Base-by-base conservation (phyloP, 257 asterid species). In the Ballota nigra region DNA sequence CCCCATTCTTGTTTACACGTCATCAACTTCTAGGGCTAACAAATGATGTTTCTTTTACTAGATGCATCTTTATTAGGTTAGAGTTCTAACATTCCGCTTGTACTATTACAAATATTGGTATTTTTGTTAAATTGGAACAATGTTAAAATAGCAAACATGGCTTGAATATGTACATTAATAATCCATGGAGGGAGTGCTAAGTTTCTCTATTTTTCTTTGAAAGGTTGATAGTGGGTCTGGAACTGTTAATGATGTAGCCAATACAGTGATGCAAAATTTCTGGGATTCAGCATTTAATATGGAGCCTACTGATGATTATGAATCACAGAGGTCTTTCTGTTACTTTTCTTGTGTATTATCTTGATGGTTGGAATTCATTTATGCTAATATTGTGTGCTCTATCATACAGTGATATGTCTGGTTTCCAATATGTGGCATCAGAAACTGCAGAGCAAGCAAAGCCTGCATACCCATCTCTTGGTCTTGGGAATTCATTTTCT, bases 211-310 rank as follows among this genome's bases (percentile, higher is more conserved):
- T 52, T 76, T 74, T 64, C 5, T 75, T 64, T 73, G 36, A 72
- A 72, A 93, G 97, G 98, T 86, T 66, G 98, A 93, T 73, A 89
- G 75, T 73, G 82, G 97, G 75, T 80, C 94, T 52, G 96, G 86
- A 65, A 63, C 91, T 72, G 94, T 63, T 49, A 93, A 83, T 77
- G 97, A 91, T 73, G 88, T 81, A 26, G 87, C 96, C 77, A 87
- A 80, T 73, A 82, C 96, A 26, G 88, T 87, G 73, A 89, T 93
- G 96, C 98, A 93, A 84, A 93, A 91, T 82, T 93, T 93, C 85
- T 93, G 97, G 97, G 98, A 91, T 84, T 91, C 97, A 15, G 97
- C 98, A 34, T 85, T 91, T 29, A 86, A 87, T 85, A 73, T 87
- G 80, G 98, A 93, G 67, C 83, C 96, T 40, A 75, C 91, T 33